Evolutionary conservation across 805 yeast genomes (phyloP), one percentile per base, ranked within the genome.

Genomic region (Candida multigemmis): DNA sequence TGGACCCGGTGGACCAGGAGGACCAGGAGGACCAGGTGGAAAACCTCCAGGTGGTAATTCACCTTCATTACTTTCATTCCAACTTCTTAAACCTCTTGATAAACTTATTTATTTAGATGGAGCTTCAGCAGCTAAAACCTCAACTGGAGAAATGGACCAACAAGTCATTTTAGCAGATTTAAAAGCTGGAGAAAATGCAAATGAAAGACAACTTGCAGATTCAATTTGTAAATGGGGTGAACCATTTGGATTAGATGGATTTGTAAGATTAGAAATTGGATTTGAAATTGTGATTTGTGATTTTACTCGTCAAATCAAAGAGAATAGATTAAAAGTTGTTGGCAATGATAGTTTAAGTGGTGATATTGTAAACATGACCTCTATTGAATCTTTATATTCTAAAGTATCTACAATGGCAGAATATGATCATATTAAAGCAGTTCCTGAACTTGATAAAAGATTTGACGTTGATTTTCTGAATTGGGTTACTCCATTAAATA

Each of bases 221-320:
- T 44, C 37, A 14, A 74, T 75, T 15, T 75, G 83, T 44, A 35
- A 54, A 12, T 75, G 81, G 81, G 69, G 70, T 10, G 33, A 56
- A 28, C 43, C 56, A 11, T 68, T 68, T 28, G 76, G 76, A 1
- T 47, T 76, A 13, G 77, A 75, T 44, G 83, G 82, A 0, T 51
- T 63, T 14, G 51, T 76, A 5, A 52, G 83, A 37, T 54, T 74
- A 12, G 82, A 76, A 41, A 50, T 70, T 23, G 80, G 80, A 0
- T 76, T 61, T 42, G 83, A 75, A 42, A 57, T 74, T n/a, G 58
- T 75, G 8, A 29, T 75, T 8, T 76, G 83, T 49, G 72, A 74
- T 40, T 74, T 76, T 46, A n/a, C n/a, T n/a, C n/a, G n/a, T n/a
- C n/a, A n/a, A n/a, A n/a, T n/a, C n/a, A n/a, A n/a, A n/a, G n/a